These are phyloP conservation scores for Phialophora expanda DNA, from an alignment of 2,329 filamentous ascomycete genomes.

Conservation along the genomic window DNA sequence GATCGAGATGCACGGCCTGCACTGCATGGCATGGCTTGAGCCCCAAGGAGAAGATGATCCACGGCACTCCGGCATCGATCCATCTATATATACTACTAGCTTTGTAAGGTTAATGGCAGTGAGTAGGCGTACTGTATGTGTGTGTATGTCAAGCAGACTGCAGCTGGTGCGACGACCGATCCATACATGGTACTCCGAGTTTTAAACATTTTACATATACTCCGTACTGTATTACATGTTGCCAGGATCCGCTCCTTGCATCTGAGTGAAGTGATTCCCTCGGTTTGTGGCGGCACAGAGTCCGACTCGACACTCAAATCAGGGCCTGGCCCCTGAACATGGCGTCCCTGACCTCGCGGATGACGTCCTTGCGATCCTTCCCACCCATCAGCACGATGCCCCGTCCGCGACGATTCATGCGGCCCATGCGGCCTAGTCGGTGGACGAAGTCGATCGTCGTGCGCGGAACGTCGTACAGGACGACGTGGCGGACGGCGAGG, in stretches of 20 bases:
- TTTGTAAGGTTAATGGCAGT: too few relatives aligned
- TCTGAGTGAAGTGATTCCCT: not conserved
- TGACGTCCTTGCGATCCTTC: slow-evolving; percentile 85
- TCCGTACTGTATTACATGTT: too few relatives aligned
- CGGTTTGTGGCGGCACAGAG: not conserved
- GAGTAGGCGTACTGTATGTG: too few relatives aligned
- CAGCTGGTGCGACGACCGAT: too few relatives aligned
- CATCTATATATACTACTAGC: too few relatives aligned
- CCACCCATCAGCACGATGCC: slow-evolving; percentile 90
- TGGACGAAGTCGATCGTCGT: slow-evolving; percentile 99
- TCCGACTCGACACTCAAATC: slow-evolving; percentile 49
- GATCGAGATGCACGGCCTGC: too few relatives aligned
- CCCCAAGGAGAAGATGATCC: too few relatives aligned
- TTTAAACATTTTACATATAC: too few relatives aligned
- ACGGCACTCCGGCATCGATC: too few relatives aligned
- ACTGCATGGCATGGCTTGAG: too few relatives aligned
- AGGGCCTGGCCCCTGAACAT: slow-evolving; percentile 83
- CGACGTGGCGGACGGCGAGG: slow-evolving; percentile 84
- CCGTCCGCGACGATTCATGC: slow-evolving; percentile 88
- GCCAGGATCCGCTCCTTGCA: not conserved
- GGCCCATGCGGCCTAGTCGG: slow-evolving; percentile 84
- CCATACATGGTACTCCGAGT: too few relatives aligned
- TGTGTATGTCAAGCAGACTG: too few relatives aligned
- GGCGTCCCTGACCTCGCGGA: slow-evolving; percentile 86
- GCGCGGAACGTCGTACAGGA: slow-evolving; percentile 96